Evolutionary conservation across 2,329 filamentous ascomycete genomes (phyloP).

Genomic region (Cordyceps cicadae): DNA sequence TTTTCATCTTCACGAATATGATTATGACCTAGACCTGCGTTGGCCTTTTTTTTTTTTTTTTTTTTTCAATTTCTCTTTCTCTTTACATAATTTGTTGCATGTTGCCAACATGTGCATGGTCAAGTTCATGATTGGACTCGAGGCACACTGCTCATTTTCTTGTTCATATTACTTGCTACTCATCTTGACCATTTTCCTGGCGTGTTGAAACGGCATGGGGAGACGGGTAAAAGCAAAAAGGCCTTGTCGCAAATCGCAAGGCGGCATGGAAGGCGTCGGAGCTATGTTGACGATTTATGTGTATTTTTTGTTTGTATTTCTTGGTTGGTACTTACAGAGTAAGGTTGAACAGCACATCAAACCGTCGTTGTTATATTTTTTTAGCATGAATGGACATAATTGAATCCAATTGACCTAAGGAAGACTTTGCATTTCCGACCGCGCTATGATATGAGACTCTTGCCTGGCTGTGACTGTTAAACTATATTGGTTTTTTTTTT

Average conservation of each 20-base stretch:
- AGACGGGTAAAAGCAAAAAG: neutral
- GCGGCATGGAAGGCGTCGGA: constrained; percentile 1
- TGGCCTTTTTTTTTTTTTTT: too few species aligned
- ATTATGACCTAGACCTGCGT: constrained; percentile 17
- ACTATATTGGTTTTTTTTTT: neutral
- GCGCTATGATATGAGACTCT: neutral
- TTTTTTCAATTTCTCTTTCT: neutral
- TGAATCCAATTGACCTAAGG: neutral
- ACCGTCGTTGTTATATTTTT: neutral
- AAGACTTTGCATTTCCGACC: neutral
- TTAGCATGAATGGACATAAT: constrained; percentile 4
- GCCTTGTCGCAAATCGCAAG: neutral
- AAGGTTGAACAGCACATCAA: constrained; percentile 11
- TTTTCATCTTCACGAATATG: constrained; percentile 16
- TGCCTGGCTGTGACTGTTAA: neutral
- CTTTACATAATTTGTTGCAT: constrained; percentile 5
- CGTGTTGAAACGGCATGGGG: neutral
- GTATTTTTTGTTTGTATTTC: neutral
- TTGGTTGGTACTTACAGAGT: constrained; percentile 1
- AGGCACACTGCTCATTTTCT: neutral
- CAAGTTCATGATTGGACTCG: neutral
- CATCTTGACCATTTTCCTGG: neutral
- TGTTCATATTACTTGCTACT: neutral
- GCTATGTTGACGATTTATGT: constrained; percentile 8
- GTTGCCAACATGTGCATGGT: neutral